These are phyloP conservation scores for Galerina sulciceps DNA, from an alignment of 768 basidiomycete genomes.

Conservation along the genomic window DNA sequence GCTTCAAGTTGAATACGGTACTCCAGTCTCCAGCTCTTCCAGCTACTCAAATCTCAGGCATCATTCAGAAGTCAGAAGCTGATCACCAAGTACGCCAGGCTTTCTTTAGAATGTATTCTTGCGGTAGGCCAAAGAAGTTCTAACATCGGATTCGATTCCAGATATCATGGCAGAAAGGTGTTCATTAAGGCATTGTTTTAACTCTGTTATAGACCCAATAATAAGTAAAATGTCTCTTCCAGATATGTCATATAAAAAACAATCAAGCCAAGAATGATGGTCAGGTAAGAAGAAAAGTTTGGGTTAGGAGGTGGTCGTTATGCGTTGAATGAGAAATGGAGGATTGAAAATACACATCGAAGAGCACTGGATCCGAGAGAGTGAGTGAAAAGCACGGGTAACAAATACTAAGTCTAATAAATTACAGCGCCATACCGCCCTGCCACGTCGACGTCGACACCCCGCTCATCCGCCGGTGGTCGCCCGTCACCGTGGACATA, in stretches of 20 bases:
- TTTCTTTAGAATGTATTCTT: no score
- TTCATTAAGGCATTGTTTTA: constrained; percentile 22
- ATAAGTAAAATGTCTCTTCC: constrained; percentile 33
- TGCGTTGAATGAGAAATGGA: neutral
- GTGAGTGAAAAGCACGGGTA: constrained; percentile 21
- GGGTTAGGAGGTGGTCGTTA: constrained; percentile 5
- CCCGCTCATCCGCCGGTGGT: constrained; percentile 31
- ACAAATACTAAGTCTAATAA: constrained; percentile 21
- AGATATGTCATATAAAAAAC: constrained; percentile 32
- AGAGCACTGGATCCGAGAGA: constrained; percentile 18
- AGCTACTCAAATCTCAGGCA: neutral
- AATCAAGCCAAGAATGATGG: constrained; percentile 17
- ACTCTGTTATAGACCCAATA: constrained; percentile 25
- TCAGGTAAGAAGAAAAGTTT: constrained; percentile 5
- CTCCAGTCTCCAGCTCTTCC: no score
- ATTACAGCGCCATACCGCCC: constrained; percentile 45
- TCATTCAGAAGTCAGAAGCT: neutral
- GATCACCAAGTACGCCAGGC: no score
- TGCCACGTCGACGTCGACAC: constrained; percentile 39
- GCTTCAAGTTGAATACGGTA: no score
- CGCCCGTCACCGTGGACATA: constrained; percentile 28
- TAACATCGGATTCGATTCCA: no score
- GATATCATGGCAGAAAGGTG: no score
- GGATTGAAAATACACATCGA: constrained; percentile 19
- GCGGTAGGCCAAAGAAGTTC: no score